A percentile compares a stretch with the other conserved stretches of the same genome.
Conservation (phyloP, 306 rosid species). For the Cotoneaster glaucophyllus region DNA sequence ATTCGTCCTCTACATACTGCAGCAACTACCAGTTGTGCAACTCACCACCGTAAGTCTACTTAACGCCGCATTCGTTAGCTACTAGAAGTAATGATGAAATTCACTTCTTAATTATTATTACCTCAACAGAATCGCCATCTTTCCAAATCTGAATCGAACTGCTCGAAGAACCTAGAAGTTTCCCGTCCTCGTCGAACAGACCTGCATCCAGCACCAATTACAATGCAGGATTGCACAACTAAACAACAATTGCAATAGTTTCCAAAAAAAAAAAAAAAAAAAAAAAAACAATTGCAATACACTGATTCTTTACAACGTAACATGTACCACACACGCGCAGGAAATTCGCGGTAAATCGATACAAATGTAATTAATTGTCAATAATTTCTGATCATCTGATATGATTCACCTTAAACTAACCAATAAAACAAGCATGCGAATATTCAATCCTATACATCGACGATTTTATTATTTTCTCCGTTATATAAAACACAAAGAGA, state of each 20-base stretch:
- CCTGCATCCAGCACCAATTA: slow-evolving; percentile 37
- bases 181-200: slow-evolving; percentile 70
- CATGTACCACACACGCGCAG: background rate
- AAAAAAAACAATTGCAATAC: background rate
- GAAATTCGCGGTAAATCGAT: background rate
- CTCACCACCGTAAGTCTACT: background rate
- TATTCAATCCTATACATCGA: background rate
- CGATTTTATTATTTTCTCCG: background rate
- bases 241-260: background rate
- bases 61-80: background rate
- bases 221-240: background rate
- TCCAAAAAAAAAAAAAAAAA: too few species aligned
- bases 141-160: slow-evolving; percentile 97
- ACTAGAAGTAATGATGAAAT: background rate
- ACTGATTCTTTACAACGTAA: background rate
- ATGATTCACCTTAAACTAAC: background rate
- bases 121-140: slow-evolving; percentile 72
- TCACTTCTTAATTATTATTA: slow-evolving; percentile 17
- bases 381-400: background rate
- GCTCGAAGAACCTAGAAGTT: slow-evolving; percentile 89
- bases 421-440: background rate
- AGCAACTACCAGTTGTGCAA: background rate
- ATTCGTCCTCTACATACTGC: background rate
- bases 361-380: background rate
- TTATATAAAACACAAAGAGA: background rate